phyloP scores from a whole-genome alignment of 305 asterid genomes.

The Fraxinus xanthoxyloides region DNA sequence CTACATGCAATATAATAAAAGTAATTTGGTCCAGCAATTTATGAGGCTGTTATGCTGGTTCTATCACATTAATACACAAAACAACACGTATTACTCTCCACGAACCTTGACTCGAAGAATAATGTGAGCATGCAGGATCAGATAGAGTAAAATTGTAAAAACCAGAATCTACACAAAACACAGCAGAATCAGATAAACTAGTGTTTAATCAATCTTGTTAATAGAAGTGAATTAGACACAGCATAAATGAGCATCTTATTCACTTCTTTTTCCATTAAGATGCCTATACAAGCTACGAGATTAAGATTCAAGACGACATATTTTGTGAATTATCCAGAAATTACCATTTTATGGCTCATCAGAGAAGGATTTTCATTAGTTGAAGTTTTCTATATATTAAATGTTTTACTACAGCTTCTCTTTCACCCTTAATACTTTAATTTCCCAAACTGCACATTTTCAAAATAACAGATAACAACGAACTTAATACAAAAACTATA shows the following conservation, averaged over 20 bases:
- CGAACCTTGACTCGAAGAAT: slow-evolving; percentile 9
- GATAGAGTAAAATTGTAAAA: neutral
- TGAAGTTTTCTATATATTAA: neutral
- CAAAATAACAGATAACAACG: neutral
- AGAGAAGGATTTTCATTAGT: neutral
- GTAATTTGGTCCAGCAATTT: slow-evolving; percentile 5
- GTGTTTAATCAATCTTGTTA: neutral
- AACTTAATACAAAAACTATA: neutral
- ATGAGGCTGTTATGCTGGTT: neutral
- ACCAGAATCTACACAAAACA: slow-evolving; percentile 1
- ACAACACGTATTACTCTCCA: slow-evolving; percentile 14
- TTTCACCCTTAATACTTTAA: neutral
- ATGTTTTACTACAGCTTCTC: neutral
- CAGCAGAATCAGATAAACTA: neutral
- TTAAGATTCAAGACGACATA: neutral
- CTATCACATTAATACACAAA: slow-evolving; percentile 1
- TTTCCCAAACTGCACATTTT: neutral
- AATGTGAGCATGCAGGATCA: neutral
- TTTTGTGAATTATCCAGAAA: neutral
- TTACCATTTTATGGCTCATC: neutral
- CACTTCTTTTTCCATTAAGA: neutral
- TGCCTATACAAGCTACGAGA: neutral
- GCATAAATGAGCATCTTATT: neutral
- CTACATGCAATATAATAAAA: neutral
- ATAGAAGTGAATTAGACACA: neutral